phyloP scores from a whole-genome alignment of 345 rosid genomes.

The Nephelium lappaceum region DNA sequence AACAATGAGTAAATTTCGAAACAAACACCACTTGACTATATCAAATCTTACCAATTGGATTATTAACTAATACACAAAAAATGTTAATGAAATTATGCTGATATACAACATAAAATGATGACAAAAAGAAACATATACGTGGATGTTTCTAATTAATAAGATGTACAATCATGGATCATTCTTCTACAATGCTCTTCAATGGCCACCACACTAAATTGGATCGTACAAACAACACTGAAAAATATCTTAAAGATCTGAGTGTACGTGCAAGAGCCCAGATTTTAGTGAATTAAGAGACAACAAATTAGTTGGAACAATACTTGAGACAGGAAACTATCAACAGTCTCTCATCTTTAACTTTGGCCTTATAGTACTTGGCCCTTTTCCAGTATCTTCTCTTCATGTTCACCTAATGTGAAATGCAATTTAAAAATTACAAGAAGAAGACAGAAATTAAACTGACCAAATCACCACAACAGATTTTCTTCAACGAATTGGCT shows the following conservation, averaged over 20 bases:
- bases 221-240: neutral
- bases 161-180: neutral
- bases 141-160: no score
- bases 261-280: no score
- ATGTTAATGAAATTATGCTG: no score
- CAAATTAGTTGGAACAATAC: no score
- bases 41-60: neutral
- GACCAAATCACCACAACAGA: neutral
- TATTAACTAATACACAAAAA: no score
- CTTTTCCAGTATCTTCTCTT: neutral
- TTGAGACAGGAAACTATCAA: neutral
- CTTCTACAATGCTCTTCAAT: neutral
- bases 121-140: no score
- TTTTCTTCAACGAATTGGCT: neutral
- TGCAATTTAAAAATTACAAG: neutral
- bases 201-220: neutral
- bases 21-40: no score
- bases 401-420: neutral
- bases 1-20: neutral
- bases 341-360: neutral
- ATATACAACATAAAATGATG: neutral
- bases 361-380: neutral
- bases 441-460: neutral
- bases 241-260: neutral
- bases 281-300: no score